A percentile compares a stretch with the other conserved stretches of the same genome.
Evolutionary conservation across 2,329 filamentous ascomycete genomes (phyloP).

Genomic region (Mycosphaerella sp.): DNA sequence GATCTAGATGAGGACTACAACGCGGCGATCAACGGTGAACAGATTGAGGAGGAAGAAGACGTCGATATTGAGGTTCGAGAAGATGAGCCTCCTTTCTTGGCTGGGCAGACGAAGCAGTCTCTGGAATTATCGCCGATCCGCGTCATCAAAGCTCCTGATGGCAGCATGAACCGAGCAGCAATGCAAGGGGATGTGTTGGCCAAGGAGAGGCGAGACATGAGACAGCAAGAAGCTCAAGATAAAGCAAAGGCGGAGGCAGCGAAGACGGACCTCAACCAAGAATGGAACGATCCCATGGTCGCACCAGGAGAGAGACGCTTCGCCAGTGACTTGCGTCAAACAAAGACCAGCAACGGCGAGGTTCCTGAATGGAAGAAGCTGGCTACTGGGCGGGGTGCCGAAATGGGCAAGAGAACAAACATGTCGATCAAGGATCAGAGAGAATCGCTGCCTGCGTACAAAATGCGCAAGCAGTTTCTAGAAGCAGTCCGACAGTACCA

Average conservation of each 20-base stretch:
- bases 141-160: constrained; percentile 94
- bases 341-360: constrained; percentile 57
- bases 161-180: constrained; percentile 93
- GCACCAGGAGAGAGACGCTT: constrained; percentile 79
- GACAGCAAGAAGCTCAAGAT: constrained; percentile 81
- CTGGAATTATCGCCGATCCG: constrained; percentile 91
- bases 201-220: constrained; percentile 81
- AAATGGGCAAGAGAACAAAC: constrained; percentile 77
- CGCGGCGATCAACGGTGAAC: constrained; percentile 75
- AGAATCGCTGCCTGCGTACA: constrained; percentile 80
- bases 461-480: constrained; percentile 79
- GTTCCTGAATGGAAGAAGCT: constrained; percentile 91
- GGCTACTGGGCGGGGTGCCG: constrained; percentile 60
- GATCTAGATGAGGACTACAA: constrained; percentile 93
- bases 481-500: constrained; percentile 84
- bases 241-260: constrained; percentile 64
- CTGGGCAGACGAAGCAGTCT: constrained; percentile 93
- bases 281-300: constrained; percentile 98
- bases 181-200: constrained; percentile 86
- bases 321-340: constrained; percentile 72
- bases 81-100: constrained; percentile 92
- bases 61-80: constrained; percentile 95
- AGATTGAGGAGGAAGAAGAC: constrained; percentile 90
- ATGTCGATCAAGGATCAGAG: constrained; percentile 94
- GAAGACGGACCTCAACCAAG: constrained; percentile 75